phyloP scores from a whole-genome alignment of 805 yeast species.

The Myxozyma monticola region DNA sequence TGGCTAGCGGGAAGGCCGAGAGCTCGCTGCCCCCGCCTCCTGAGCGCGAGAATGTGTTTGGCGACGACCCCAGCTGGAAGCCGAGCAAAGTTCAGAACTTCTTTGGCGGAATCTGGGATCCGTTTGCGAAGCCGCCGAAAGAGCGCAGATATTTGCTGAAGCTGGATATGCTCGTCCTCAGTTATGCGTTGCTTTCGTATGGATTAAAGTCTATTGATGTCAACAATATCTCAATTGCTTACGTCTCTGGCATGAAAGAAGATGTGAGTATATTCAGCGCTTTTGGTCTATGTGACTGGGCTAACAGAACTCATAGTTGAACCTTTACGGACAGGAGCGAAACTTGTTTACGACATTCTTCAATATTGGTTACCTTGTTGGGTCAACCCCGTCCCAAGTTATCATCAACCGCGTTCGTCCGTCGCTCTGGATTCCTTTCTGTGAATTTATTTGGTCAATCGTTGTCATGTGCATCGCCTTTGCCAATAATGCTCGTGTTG shows the following conservation, averaged over 20 bases:
- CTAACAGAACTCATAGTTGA: slow-evolving; percentile 34
- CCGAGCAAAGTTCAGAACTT: slow-evolving; percentile 4
- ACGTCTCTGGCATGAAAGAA: slow-evolving; percentile 62
- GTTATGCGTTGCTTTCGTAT: slow-evolving; percentile 41
- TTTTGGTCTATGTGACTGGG: background rate
- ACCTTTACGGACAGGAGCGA: slow-evolving; percentile 18
- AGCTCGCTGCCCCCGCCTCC: too few relatives aligned
- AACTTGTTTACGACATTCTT: slow-evolving; percentile 21
- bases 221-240: slow-evolving; percentile 62
- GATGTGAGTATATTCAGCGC: slow-evolving; percentile 46
- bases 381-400: slow-evolving; percentile 47
- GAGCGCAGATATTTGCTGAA: slow-evolving; percentile 40
- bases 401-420: slow-evolving; percentile 35
- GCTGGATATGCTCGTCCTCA: slow-evolving; percentile 39
- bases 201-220: slow-evolving; percentile 58
- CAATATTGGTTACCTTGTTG: slow-evolving; percentile 46
- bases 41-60: slow-evolving; percentile 11
- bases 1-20: too few relatives aligned
- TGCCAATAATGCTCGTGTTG: slow-evolving; percentile 22
- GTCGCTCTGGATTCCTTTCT: slow-evolving; percentile 41
- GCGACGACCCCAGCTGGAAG: slow-evolving; percentile 17
- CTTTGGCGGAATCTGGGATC: slow-evolving; percentile 22
- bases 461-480: slow-evolving; percentile 38
- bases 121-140: slow-evolving; percentile 29
- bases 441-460: slow-evolving; percentile 48